These are phyloP conservation scores for Entomortierella parvispora DNA, from an alignment of 192 early-diverging fungal genomes.

Conservation along the genomic window DNA sequence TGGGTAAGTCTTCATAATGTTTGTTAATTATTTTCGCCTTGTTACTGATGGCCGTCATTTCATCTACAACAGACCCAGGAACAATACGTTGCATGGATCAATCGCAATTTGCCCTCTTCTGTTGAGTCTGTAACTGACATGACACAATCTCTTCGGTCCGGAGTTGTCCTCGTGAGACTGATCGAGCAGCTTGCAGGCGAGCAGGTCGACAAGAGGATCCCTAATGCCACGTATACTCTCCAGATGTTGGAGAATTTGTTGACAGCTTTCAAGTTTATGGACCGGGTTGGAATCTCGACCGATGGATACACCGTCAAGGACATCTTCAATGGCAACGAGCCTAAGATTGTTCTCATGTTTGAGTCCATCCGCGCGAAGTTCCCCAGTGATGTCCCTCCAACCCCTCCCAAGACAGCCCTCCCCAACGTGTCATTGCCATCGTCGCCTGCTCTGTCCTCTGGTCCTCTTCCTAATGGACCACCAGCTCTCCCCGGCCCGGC, in stretches of 20 bases:
- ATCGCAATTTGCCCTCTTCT: conserved; percentile 47
- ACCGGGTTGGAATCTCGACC: conserved; percentile 60
- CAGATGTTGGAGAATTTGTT: conserved; percentile 63
- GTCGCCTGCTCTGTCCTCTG: background rate
- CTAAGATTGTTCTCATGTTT: conserved; percentile 45
- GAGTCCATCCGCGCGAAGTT: conserved; percentile 35
- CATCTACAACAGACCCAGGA: conserved; percentile 24
- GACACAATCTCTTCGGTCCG: conserved; percentile 56
- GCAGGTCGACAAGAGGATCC: conserved; percentile 56
- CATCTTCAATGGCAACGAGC: conserved; percentile 52
- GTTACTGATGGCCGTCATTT: background rate
- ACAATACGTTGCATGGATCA: conserved; percentile 63
- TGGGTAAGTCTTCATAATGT: too few relatives aligned
- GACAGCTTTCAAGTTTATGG: conserved; percentile 68
- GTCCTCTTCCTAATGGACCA: background rate
- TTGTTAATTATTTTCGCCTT: conserved; percentile 2
- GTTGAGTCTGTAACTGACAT: conserved; percentile 55
- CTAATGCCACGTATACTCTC: conserved; percentile 58
- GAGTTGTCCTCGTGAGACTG: conserved; percentile 58
- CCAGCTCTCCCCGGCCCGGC: background rate
- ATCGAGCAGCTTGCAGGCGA: conserved; percentile 60
- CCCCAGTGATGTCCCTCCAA: conserved; percentile 11
- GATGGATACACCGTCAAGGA: conserved; percentile 68
- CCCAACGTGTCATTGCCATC: background rate
- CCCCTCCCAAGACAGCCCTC: background rate